phyloP scores from a whole-genome alignment of 306 rosid genomes.

The Prunus persica region DNA sequence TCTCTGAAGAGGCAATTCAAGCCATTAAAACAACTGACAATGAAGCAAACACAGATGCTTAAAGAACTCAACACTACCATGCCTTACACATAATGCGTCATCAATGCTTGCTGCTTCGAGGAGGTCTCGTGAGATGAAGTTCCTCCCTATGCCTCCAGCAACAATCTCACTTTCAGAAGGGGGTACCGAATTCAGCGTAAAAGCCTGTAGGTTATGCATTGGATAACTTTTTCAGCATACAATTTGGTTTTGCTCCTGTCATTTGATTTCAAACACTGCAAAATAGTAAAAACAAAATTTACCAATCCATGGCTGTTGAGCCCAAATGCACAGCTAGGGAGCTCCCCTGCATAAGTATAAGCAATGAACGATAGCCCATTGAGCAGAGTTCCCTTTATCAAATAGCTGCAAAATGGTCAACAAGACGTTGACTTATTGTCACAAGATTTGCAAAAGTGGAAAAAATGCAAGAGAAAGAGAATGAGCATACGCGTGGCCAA shows the following conservation, averaged over 20 bases:
- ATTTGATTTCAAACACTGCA: neutral
- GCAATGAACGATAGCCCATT: conserved; percentile 58
- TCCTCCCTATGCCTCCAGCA: conserved; percentile 70
- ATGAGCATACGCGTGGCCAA: conserved; percentile 67
- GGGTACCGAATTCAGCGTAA: conserved; percentile 74
- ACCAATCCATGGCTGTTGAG: conserved; percentile 72
- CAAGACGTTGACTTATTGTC: neutral
- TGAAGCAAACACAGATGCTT: neutral
- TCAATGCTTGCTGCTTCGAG: conserved; percentile 76
- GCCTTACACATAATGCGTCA: conserved; percentile 56
- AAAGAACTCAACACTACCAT: conserved; percentile 19
- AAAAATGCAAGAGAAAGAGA: neutral
- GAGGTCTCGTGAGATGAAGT: conserved; percentile 72
- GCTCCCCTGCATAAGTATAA: conserved; percentile 91
- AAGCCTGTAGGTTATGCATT: conserved; percentile 42
- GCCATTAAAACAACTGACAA: conserved; percentile 6
- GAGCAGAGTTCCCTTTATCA: conserved; percentile 59
- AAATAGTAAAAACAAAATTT: neutral
- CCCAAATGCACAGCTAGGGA: conserved; percentile 79
- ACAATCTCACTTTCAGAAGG: conserved; percentile 61
- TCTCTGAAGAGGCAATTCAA: conserved; percentile 46
- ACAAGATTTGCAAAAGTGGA: neutral
- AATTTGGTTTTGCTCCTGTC: neutral
- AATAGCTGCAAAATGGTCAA: conserved; percentile 47
- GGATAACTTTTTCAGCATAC: neutral